These are phyloP conservation scores for Crithidia brevicula DNA, from an alignment of 208 protist species.

Conservation along the genomic window DNA sequence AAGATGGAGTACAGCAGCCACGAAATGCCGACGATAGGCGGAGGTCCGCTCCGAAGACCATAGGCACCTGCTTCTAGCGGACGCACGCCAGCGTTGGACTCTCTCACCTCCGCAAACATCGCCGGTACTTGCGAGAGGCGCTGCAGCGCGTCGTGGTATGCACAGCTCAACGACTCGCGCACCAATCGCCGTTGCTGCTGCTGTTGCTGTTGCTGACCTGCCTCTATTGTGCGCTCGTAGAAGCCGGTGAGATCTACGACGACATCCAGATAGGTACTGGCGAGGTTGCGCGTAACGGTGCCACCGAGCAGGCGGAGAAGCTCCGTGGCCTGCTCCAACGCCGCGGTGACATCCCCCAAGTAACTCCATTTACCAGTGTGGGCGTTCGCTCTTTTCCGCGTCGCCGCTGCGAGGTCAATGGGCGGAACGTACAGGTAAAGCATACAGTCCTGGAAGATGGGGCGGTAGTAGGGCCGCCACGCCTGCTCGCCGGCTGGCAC, in stretches of 20 bases:
- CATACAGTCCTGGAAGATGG: slow-evolving; percentile 60
- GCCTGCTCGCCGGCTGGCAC: slow-evolving; percentile 43
- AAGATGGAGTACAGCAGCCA: slow-evolving; percentile 77
- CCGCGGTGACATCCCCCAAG: slow-evolving; percentile 34
- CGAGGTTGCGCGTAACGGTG: slow-evolving; percentile 50
- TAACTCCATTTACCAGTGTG: background rate
- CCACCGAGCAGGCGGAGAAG: slow-evolving; percentile 72
- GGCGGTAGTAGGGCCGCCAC: slow-evolving; percentile 54
- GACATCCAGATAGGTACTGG: slow-evolving; percentile 44
- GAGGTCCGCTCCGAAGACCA: background rate
- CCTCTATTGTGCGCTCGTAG: slow-evolving; percentile 25
- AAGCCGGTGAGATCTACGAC: slow-evolving; percentile 60
- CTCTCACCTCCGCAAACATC: background rate
- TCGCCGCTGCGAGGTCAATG: slow-evolving; percentile 15
- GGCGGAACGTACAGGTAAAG: slow-evolving; percentile 45
- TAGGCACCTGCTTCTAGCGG: background rate
- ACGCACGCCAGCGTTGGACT: too few relatives aligned
- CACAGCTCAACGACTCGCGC: slow-evolving; percentile 39
- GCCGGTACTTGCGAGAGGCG: slow-evolving; percentile 23
- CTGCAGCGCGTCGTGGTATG: slow-evolving; percentile 41
- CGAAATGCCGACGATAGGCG: slow-evolving; percentile 49
- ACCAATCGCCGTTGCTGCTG: background rate
- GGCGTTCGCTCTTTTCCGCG: background rate
- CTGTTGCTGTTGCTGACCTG: slow-evolving; percentile 18
- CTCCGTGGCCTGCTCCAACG: slow-evolving; percentile 49